Evolutionary conservation across 2,329 filamentous ascomycete species (phyloP).

Genomic region (Scedosporium aurantiacum): DNA sequence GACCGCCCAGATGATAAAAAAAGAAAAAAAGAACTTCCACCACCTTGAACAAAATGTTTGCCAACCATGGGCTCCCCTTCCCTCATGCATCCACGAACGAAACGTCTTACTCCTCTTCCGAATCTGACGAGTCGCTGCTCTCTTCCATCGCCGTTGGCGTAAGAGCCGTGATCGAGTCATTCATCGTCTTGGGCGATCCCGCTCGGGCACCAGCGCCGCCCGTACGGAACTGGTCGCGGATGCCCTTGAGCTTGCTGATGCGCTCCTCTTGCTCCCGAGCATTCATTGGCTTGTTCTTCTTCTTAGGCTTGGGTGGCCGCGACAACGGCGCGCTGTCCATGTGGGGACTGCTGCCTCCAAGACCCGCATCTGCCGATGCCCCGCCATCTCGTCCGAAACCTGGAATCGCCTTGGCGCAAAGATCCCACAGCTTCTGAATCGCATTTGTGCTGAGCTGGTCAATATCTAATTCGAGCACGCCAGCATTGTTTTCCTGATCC

Average conservation of each 20-base stretch:
- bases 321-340: conserved; percentile 16
- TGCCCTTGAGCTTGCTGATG: conserved; percentile 48
- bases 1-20: too few relatives aligned
- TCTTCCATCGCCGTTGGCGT: conserved; percentile 7
- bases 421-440: conserved; percentile 38
- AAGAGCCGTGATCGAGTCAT: conserved; percentile 4
- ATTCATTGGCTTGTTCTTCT: conserved; percentile 69
- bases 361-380: conserved; percentile 10
- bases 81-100: neutral
- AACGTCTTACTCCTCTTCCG: conserved; percentile 30
- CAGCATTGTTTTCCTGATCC: conserved; percentile 44
- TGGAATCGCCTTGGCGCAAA: conserved; percentile 31
- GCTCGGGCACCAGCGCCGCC: conserved; percentile 4
- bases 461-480: conserved; percentile 49
- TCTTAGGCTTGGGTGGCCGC: conserved; percentile 35
- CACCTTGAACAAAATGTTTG: neutral
- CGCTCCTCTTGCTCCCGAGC: conserved; percentile 57
- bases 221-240: conserved; percentile 26
- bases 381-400: conserved; percentile 25
- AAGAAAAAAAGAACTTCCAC: too few relatives aligned
- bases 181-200: conserved; percentile 8
- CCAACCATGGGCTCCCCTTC: neutral
- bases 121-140: conserved; percentile 30
- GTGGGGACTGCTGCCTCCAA: conserved; percentile 14
- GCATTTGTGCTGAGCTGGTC: conserved; percentile 46